Conservation (phyloP, 2,329 filamentous ascomycete genomes). For the Parastagonospora nodorum region DNA sequence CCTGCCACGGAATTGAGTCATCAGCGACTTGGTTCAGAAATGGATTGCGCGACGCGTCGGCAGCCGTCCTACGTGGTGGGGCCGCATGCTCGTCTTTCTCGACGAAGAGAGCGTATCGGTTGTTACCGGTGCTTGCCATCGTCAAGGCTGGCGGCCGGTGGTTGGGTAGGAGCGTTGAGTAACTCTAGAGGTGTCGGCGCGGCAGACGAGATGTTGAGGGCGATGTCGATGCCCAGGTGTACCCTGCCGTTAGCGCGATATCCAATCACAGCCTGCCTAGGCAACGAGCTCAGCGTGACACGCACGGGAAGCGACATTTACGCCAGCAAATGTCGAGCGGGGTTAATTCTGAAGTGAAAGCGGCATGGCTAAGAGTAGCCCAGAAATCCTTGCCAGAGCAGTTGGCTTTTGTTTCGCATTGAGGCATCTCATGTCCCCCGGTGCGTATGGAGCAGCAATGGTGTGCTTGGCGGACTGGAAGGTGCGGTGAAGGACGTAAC, state of each 20-base stretch:
- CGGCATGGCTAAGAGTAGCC: no score
- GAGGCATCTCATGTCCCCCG: no score
- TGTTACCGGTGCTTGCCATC: constrained; percentile 23
- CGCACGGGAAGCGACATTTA: background rate
- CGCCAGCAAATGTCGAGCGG: no score
- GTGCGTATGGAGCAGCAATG: no score
- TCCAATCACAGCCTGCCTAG: background rate
- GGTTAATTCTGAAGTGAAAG: no score
- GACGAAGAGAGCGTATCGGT: constrained; percentile 33
- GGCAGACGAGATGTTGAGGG: no score
- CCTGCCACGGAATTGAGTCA: constrained; percentile 30
- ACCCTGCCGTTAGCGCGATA: background rate
- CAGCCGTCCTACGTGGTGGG: background rate
- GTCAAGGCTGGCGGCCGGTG: background rate
- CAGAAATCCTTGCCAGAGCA: no score
- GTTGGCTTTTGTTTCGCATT: no score
- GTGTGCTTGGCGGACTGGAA: no score
- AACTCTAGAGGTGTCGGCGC: no score
- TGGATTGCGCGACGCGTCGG: constrained; percentile 15
- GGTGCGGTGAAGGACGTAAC: no score
- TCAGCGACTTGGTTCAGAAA: constrained; percentile 32
- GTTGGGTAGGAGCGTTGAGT: background rate
- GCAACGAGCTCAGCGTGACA: background rate
- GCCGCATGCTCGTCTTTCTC: constrained; percentile 12
- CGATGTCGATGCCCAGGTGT: background rate